Evolutionary conservation across 208 protist species (phyloP).

Genomic region (Crithidia bombi): DNA sequence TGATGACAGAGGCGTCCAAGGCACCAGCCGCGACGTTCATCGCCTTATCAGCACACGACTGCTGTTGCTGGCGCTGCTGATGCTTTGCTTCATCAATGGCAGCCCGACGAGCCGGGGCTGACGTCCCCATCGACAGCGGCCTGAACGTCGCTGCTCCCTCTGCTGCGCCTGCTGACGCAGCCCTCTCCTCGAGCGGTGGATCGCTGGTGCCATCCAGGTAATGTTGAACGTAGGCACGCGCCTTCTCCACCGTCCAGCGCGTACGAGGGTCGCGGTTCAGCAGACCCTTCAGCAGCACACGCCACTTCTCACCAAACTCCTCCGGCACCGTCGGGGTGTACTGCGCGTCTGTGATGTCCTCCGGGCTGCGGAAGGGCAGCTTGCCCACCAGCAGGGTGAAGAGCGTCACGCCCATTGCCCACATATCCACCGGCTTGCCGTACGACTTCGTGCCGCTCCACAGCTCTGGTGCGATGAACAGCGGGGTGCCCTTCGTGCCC

Average conservation of each 20-base stretch:
- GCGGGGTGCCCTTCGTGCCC: constrained; percentile 66
- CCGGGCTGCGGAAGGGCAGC: constrained; percentile 93
- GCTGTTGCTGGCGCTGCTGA: not conserved
- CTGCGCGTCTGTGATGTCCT: constrained; percentile 51
- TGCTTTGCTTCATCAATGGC: no score
- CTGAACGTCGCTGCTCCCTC: not conserved
- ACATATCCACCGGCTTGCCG: constrained; percentile 86
- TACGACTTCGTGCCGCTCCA: constrained; percentile 56
- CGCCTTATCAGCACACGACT: no score
- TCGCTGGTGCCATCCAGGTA: not conserved
- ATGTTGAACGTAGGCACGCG: constrained; percentile 29
- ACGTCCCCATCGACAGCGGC: no score
- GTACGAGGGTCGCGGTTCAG: constrained; percentile 72
- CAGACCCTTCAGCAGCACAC: constrained; percentile 65
- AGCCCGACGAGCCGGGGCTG: no score
- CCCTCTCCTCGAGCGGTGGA: not conserved
- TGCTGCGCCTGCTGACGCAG: not conserved
- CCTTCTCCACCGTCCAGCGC: constrained; percentile 51
- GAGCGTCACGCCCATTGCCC: constrained; percentile 86
- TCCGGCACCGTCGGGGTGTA: constrained; percentile 41
- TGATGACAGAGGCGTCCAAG: not conserved
- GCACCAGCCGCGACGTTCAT: no score
- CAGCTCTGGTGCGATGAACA: constrained; percentile 80
- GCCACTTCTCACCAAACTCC: constrained; percentile 44
- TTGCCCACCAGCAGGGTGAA: constrained; percentile 86